Evolutionary conservation across 257 asterid genomes (phyloP).

Genomic region (Solanum boliviense): DNA sequence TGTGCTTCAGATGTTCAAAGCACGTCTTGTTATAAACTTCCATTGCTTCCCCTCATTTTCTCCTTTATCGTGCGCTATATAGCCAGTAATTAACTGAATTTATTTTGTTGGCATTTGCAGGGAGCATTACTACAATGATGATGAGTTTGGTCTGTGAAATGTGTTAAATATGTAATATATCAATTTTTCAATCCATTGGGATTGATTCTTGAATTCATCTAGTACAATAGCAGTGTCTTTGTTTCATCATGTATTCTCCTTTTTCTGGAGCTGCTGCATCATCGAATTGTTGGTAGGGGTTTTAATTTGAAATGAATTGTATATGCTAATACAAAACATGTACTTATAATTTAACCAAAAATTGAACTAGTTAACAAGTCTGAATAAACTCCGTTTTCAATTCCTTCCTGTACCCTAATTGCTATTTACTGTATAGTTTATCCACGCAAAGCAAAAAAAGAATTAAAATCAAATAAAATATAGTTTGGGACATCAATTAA

Average conservation of each 20-base stretch:
- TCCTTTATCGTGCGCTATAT: neutral
- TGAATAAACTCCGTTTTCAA: neutral
- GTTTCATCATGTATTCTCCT: neutral
- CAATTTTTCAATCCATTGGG: neutral
- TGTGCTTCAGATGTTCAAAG: neutral
- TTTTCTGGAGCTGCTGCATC: neutral
- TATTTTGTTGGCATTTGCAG: constrained; percentile 23
- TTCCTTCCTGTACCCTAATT: neutral
- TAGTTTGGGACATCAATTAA: too few species aligned
- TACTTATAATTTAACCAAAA: neutral
- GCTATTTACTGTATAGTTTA: neutral
- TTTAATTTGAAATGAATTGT: neutral
- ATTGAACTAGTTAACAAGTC: neutral
- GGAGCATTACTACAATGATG: constrained; percentile 36
- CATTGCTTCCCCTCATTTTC: neutral
- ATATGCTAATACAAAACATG: neutral
- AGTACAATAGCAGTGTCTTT: neutral
- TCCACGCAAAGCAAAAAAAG: neutral
- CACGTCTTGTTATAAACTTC: neutral
- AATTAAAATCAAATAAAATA: neutral
- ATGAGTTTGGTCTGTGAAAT: constrained; percentile 2
- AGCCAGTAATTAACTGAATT: neutral
- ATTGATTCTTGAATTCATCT: neutral
- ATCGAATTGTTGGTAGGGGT: neutral
- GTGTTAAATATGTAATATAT: neutral